Conservation (phyloP, 2,329 filamentous ascomycete species). For the Hypoxylon sp. region DNA sequence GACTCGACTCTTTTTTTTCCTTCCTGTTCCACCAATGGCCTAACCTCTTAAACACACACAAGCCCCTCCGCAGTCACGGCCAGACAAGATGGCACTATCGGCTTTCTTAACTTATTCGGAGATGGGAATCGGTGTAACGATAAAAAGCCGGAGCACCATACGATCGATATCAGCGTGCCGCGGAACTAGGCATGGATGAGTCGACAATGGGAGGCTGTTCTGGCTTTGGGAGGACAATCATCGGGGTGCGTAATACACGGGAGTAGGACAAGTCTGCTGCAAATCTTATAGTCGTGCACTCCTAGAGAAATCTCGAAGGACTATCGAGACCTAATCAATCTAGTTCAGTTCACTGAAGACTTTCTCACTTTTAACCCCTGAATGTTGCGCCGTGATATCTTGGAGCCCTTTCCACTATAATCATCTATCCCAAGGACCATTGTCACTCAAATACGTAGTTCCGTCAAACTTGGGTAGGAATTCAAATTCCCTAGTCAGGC, state of each 20-base stretch:
- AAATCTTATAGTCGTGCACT: constrained; percentile 1
- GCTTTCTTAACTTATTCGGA: constrained; percentile 10
- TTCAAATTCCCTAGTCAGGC: background rate
- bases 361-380: background rate
- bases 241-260: background rate
- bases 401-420: background rate
- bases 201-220: background rate
- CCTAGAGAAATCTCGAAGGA: constrained; percentile 5
- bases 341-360: background rate
- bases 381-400: background rate
- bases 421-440: background rate
- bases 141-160: background rate
- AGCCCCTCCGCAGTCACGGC: constrained; percentile 1
- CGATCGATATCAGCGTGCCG: no score
- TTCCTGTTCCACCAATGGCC: constrained; percentile 23
- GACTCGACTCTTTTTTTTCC: constrained; percentile 7
- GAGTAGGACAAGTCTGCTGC: background rate
- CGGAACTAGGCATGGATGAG: background rate
- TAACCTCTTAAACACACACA: background rate
- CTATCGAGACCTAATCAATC: constrained; percentile 5
- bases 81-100: background rate
- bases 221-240: constrained; percentile 4
- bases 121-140: background rate
- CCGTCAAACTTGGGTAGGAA: no score
- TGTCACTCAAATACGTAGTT: no score